Evolutionary conservation across 345 rosid species (phyloP).

Genomic region (Gossypium sturtianum): DNA sequence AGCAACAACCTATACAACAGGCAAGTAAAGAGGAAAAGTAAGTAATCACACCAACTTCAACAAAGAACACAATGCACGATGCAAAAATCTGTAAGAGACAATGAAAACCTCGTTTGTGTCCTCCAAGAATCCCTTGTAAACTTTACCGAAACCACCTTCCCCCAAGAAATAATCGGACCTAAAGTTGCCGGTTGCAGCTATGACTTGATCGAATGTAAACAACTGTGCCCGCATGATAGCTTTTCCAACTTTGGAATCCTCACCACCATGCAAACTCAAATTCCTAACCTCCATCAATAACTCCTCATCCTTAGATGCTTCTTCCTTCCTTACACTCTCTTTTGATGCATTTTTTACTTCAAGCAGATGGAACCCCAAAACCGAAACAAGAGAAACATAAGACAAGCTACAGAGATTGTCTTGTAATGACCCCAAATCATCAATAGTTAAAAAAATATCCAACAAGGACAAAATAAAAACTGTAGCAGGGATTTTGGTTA

Average conservation of each 20-base stretch:
- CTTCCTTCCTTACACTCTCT: constrained; percentile 32
- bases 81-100: background rate
- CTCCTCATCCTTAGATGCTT: constrained; percentile 35
- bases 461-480: constrained; percentile 10
- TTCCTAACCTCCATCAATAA: constrained; percentile 39
- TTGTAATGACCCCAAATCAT: constrained; percentile 9
- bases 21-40: background rate
- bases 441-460: constrained; percentile 9
- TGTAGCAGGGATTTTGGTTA: constrained; percentile 14
- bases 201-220: constrained; percentile 56
- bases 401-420: background rate
- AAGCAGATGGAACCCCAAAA: constrained; percentile 17
- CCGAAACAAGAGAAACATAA: constrained; percentile 12
- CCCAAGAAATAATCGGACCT: constrained; percentile 60
- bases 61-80: background rate
- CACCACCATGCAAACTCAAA: constrained; percentile 40
- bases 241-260: constrained; percentile 33
- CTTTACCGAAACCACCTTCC: constrained; percentile 88
- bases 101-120: constrained; percentile 45
- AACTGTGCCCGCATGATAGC: constrained; percentile 32
- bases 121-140: constrained; percentile 54
- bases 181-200: constrained; percentile 55
- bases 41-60: constrained; percentile 1
- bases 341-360: constrained; percentile 33
- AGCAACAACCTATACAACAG: constrained; percentile 61